A percentile compares a stretch with the other conserved stretches of the same genome.
phyloP scores from a whole-genome alignment of 805 yeast genomes.

The Jamesozyma piceae region DNA sequence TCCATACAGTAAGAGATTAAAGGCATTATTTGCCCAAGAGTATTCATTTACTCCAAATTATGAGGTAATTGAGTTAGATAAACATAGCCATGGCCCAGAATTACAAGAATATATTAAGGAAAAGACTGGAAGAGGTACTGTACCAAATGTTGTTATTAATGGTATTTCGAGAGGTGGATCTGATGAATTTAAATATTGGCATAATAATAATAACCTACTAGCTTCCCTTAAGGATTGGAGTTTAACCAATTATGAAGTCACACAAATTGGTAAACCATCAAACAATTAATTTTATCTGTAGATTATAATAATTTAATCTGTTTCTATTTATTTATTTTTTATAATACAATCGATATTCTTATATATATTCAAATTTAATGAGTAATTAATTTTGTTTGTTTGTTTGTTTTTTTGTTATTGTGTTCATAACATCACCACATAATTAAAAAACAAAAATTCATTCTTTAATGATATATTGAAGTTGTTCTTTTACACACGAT shows the following conservation, averaged over 20 bases:
- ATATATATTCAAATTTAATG: too few relatives aligned
- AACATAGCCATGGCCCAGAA: slow-evolving; percentile 63
- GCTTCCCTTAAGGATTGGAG: slow-evolving; percentile 36
- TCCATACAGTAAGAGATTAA: slow-evolving; percentile 69
- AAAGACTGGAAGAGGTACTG: slow-evolving; percentile 72
- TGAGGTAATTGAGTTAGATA: slow-evolving; percentile 70
- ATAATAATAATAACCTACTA: slow-evolving; percentile 46
- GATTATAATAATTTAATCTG: too few relatives aligned
- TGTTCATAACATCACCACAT: too few relatives aligned
- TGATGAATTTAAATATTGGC: slow-evolving; percentile 65
- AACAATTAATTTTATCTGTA: slow-evolving; percentile 10
- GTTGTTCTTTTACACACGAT: too few relatives aligned
- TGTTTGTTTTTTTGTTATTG: not conserved
- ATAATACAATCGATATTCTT: not conserved
- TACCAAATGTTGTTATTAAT: slow-evolving; percentile 78
- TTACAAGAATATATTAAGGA: slow-evolving; percentile 64
- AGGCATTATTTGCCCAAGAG: slow-evolving; percentile 45
- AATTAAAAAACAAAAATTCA: too few relatives aligned
- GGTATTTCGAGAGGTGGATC: slow-evolving; percentile 78
- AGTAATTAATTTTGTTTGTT: not conserved
- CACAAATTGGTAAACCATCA: slow-evolving; percentile 11
- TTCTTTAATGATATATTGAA: too few relatives aligned
- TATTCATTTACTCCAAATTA: slow-evolving; percentile 70
- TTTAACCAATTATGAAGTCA: slow-evolving; percentile 13
- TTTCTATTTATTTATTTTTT: too few relatives aligned